Evolutionary conservation across 2,329 filamentous ascomycete species (phyloP).

Genomic region (Verticillium tricorpus): DNA sequence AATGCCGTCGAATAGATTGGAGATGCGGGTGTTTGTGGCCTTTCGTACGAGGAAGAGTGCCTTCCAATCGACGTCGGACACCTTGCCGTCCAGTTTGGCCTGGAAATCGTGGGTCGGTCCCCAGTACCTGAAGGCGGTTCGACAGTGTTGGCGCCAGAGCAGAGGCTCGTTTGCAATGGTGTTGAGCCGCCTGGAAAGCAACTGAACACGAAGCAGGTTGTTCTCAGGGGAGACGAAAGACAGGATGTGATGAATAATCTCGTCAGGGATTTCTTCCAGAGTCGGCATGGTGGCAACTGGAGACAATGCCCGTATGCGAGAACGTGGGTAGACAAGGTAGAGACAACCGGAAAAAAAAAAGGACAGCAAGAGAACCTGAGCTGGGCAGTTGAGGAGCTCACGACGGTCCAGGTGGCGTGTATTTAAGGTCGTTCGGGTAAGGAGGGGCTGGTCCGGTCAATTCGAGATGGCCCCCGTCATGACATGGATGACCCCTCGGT

Average conservation of each 20-base stretch:
- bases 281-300: slow-evolving; percentile 22
- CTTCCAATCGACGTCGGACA: slow-evolving; percentile 69
- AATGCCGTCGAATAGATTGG: slow-evolving; percentile 59
- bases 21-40: slow-evolving; percentile 45
- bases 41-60: slow-evolving; percentile 55
- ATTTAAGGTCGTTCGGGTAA: not conserved
- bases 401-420: not conserved
- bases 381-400: not conserved
- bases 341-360: not conserved
- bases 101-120: slow-evolving; percentile 56
- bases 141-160: slow-evolving; percentile 78
- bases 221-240: slow-evolving; percentile 55
- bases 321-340: not conserved
- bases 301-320: not conserved
- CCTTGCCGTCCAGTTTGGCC: slow-evolving; percentile 47
- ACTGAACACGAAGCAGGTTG: slow-evolving; percentile 41
- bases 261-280: slow-evolving; percentile 63
- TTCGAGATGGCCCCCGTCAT: not conserved
- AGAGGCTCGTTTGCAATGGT: slow-evolving; percentile 65
- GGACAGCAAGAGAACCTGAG: not conserved
- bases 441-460: not conserved
- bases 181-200: slow-evolving; percentile 59
- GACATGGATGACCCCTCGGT: not conserved
- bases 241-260: slow-evolving; percentile 79
- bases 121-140: slow-evolving; percentile 69